A percentile compares a stretch with the other conserved stretches of the same genome.
Conservation (phyloP, 495 filamentous ascomycete species). For the Echria macrotheca region DNA sequence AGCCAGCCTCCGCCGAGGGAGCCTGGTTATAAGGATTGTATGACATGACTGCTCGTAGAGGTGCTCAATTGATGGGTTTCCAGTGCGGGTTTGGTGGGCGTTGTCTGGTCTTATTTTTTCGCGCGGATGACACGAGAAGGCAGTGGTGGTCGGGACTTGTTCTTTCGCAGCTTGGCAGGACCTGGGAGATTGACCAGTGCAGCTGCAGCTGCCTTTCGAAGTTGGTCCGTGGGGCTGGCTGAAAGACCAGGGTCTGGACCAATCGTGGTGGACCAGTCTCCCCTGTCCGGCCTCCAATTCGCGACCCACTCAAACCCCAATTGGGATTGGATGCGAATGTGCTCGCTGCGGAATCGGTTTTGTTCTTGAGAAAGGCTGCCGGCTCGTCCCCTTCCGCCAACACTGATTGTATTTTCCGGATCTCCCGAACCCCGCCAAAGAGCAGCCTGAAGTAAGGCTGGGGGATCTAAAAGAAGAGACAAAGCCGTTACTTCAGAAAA, state of each 20-base stretch:
- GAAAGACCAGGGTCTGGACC: neutral
- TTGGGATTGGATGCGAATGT: no score
- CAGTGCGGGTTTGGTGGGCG: neutral
- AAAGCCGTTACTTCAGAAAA: no score
- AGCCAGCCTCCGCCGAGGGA: constrained; percentile 42
- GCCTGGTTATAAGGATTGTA: constrained; percentile 43
- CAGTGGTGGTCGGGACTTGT: neutral
- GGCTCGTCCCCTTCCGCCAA: no score
- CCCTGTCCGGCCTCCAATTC: no score
- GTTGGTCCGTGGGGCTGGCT: neutral
- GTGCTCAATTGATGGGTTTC: constrained; percentile 15
- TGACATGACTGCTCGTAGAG: constrained; percentile 34
- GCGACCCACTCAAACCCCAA: no score
- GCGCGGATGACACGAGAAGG: neutral
- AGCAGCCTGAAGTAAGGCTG: no score
- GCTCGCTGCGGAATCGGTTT: no score
- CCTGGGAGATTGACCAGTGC: constrained; percentile 2
- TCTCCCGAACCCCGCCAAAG: no score
- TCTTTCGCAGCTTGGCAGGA: neutral
- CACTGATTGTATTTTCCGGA: no score
- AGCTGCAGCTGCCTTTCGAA: neutral
- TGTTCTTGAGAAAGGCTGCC: no score
- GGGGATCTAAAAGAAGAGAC: no score
- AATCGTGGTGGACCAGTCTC: neutral
- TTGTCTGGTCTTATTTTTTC: neutral